Percentiles rank a stretch among this genome's conserved stretches.
These are phyloP conservation scores for Tetrapisispora taiwanensis DNA, from an alignment of 805 yeast genomes.

Conservation along the genomic window DNA sequence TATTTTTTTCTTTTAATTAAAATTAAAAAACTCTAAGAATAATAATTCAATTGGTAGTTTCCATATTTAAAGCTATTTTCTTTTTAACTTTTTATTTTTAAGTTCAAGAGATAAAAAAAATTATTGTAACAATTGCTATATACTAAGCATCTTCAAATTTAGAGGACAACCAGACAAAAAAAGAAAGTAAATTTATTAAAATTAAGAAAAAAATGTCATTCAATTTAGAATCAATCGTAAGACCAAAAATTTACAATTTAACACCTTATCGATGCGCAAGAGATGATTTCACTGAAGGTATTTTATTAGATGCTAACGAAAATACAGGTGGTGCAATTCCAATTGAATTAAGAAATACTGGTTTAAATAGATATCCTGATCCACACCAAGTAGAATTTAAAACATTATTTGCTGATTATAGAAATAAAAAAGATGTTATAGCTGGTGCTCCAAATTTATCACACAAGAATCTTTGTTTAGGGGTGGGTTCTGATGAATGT, in stretches of 20 bases:
- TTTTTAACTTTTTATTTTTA: no score
- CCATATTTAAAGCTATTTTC: no score
- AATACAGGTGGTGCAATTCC: slow-evolving; percentile 87
- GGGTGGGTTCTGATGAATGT: slow-evolving; percentile 96
- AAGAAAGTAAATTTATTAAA: no score
- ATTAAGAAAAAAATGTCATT: slow-evolving; percentile 15
- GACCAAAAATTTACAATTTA: slow-evolving; percentile 75
- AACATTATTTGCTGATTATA: slow-evolving; percentile 54
- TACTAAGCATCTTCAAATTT: no score
- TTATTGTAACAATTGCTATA: no score
- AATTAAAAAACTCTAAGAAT: no score
- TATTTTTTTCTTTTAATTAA: no score
- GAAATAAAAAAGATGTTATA: slow-evolving; percentile 37
- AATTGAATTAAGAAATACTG: slow-evolving; percentile 38
- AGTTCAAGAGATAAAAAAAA: no score
- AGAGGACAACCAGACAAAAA: no score
- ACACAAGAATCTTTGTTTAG: slow-evolving; percentile 72
- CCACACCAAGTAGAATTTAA: slow-evolving; percentile 85
- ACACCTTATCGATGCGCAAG: slow-evolving; percentile 96
- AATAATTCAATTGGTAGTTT: no score
- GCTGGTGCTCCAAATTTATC: slow-evolving; percentile 28
- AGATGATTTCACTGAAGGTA: slow-evolving; percentile 85
- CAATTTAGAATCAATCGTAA: slow-evolving; percentile 36
- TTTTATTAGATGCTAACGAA: slow-evolving; percentile 90
- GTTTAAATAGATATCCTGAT: slow-evolving; percentile 88